These are phyloP conservation scores for Thuja plicata DNA, from an alignment of 83 land plant species.

Conservation along the genomic window DNA sequence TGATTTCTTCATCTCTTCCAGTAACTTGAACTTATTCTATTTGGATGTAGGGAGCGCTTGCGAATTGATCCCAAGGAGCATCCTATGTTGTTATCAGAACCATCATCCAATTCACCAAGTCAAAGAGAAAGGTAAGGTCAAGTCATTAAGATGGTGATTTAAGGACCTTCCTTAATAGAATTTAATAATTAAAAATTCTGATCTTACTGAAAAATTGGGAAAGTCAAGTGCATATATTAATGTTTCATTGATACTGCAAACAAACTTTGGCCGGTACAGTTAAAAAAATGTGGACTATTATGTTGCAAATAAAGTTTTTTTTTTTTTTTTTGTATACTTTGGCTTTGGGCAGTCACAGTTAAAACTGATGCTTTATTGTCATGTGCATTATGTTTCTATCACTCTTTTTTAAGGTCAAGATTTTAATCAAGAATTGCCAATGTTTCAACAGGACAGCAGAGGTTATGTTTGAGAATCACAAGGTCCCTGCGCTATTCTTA, in stretches of 20 bases:
- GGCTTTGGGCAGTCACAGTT: background rate
- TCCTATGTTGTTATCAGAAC: conserved; percentile 97
- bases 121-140: conserved; percentile 83
- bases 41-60: conserved; percentile 67
- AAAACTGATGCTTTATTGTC: background rate
- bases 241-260: background rate
- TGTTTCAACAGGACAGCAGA: conserved; percentile 74
- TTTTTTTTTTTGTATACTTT: background rate
- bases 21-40: background rate
- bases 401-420: background rate
- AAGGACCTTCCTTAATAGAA: background rate
- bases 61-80: conserved; percentile 94
- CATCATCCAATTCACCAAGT: conserved; percentile 77
- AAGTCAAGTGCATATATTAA: background rate
- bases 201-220: background rate
- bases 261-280: background rate
- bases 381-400: background rate
- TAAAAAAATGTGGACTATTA: background rate
- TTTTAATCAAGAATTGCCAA: background rate
- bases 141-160: background rate
- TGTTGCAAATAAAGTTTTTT: background rate
- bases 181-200: background rate
- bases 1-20: background rate
- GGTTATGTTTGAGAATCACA: conserved; percentile 97
- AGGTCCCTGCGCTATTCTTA: conserved; percentile 90